Evolutionary conservation across 805 yeast species (phyloP).

Genomic region (Candida ipomoeae): DNA sequence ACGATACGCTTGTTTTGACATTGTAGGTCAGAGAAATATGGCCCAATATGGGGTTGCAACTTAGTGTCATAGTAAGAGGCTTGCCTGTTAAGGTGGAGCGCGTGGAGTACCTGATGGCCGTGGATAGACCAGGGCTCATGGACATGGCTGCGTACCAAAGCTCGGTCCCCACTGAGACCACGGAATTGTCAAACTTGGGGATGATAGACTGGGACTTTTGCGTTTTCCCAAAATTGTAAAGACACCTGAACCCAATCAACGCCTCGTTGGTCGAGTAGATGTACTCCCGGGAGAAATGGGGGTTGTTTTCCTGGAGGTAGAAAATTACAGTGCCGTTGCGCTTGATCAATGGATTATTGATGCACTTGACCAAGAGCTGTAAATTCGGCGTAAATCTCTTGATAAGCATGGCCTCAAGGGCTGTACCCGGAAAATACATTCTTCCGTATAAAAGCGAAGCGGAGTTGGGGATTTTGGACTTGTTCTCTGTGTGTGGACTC

Average conservation of each 20-base stretch:
- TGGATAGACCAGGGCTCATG: constrained; percentile 85
- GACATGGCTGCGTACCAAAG: constrained; percentile 81
- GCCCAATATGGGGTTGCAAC: constrained; percentile 87
- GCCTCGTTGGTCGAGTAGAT: constrained; percentile 82
- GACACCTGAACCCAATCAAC: constrained; percentile 71
- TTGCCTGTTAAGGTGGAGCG: constrained; percentile 82
- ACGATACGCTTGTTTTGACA: constrained; percentile 67
- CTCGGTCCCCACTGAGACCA: constrained; percentile 76
- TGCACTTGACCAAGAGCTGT: constrained; percentile 69
- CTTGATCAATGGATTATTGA: constrained; percentile 58
- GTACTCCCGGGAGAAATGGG: constrained; percentile 63
- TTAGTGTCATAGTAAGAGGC: constrained; percentile 82
- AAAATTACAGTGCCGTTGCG: constrained; percentile 57
- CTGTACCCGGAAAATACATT: constrained; percentile 82
- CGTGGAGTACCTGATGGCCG: constrained; percentile 81
- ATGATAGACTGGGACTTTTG: constrained; percentile 11
- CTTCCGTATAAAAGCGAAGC: constrained; percentile 69
- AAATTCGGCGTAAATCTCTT: constrained; percentile 55
- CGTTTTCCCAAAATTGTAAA: constrained; percentile 58
- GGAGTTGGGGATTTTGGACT: not conserved
- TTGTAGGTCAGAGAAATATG: constrained; percentile 85
- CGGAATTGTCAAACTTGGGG: constrained; percentile 54
- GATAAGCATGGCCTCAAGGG: constrained; percentile 82
- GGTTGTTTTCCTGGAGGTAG: constrained; percentile 66
- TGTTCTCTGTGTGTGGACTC: not conserved